A percentile compares a stretch with the other conserved stretches of the same genome.
Conservation (phyloP, 768 basidiomycete species). For the Mycena amicta region DNA sequence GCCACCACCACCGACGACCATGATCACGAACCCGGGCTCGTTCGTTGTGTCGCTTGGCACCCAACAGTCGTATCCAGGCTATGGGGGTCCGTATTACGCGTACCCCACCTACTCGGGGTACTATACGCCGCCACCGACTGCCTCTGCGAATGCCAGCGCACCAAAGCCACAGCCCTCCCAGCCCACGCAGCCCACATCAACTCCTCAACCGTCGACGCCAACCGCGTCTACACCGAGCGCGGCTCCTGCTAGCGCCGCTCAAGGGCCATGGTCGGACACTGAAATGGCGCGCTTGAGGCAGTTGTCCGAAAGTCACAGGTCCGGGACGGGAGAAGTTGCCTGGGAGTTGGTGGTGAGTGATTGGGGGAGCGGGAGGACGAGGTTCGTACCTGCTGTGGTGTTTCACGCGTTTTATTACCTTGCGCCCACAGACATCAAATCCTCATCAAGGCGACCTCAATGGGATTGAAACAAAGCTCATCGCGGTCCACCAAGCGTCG, state of each 20-base stretch:
- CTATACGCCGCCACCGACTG: slow-evolving; percentile 21
- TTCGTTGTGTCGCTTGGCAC: slow-evolving; percentile 71
- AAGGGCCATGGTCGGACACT: slow-evolving; percentile 79
- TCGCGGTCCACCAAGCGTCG: slow-evolving; percentile 66
- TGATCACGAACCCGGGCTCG: slow-evolving; percentile 72
- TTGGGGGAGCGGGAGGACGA: slow-evolving; percentile 75
- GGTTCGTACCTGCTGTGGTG: too few species aligned
- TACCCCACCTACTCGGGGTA: slow-evolving; percentile 22
- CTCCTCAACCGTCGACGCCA: slow-evolving; percentile 28
- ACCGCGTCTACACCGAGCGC: slow-evolving; percentile 29
- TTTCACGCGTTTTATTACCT: too few species aligned
- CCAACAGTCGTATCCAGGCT: slow-evolving; percentile 46
- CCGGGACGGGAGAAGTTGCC: slow-evolving; percentile 61
- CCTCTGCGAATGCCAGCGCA: not conserved
- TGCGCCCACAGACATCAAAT: slow-evolving; percentile 85
- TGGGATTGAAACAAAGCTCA: slow-evolving; percentile 73
- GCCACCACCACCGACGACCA: slow-evolving; percentile 36
- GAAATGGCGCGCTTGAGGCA: slow-evolving; percentile 71
- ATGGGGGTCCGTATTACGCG: slow-evolving; percentile 21
- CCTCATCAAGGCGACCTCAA: slow-evolving; percentile 75
- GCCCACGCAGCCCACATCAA: too few species aligned
- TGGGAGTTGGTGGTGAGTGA: slow-evolving; percentile 80
- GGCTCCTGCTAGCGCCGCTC: slow-evolving; percentile 50
- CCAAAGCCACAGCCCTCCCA: too few species aligned
- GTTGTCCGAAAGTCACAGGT: slow-evolving; percentile 59